phyloP scores from a whole-genome alignment of 2,329 filamentous ascomycete species.

The Orbilia ellipsospora region DNA sequence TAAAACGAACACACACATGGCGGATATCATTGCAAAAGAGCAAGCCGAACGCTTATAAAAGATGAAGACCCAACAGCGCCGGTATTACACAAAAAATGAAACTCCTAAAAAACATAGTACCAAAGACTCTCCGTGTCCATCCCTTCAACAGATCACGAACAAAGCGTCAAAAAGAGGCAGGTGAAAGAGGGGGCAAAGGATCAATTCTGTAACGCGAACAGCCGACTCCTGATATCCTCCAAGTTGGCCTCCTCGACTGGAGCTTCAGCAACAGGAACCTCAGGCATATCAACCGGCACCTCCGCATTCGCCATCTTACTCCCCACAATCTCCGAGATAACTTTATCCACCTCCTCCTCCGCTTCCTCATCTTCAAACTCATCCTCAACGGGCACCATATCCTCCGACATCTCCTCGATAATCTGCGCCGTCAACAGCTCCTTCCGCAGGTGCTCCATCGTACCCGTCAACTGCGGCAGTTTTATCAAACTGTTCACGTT shows the following conservation, averaged over 20 bases:
- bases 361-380: slow-evolving; percentile 79
- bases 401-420: slow-evolving; percentile 96
- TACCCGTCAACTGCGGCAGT: slow-evolving; percentile 85
- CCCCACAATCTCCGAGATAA: slow-evolving; percentile 89
- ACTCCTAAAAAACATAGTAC: too few species aligned
- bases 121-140: too few species aligned
- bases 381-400: slow-evolving; percentile 80
- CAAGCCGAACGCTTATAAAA: background rate
- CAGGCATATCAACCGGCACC: slow-evolving; percentile 66
- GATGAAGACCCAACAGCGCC: background rate
- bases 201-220: slow-evolving; percentile 1
- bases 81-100: too few species aligned
- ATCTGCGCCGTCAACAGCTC: slow-evolving; percentile 95
- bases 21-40: too few species aligned
- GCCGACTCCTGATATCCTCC: slow-evolving; percentile 86
- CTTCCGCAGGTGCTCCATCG: slow-evolving; percentile 86
- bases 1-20: too few species aligned
- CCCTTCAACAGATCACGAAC: too few species aligned
- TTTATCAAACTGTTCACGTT: slow-evolving; percentile 89
- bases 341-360: slow-evolving; percentile 87
- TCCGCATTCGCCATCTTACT: slow-evolving; percentile 78
- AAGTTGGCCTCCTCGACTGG: slow-evolving; percentile 82
- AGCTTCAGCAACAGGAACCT: slow-evolving; percentile 63
- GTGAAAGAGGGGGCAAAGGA: background rate
- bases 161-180: background rate